Percentiles rank a stretch among this genome's conserved stretches.
Evolutionary conservation across 108 stramenopile species (phyloP).

Genomic region (Cylindrotheca closterium): DNA sequence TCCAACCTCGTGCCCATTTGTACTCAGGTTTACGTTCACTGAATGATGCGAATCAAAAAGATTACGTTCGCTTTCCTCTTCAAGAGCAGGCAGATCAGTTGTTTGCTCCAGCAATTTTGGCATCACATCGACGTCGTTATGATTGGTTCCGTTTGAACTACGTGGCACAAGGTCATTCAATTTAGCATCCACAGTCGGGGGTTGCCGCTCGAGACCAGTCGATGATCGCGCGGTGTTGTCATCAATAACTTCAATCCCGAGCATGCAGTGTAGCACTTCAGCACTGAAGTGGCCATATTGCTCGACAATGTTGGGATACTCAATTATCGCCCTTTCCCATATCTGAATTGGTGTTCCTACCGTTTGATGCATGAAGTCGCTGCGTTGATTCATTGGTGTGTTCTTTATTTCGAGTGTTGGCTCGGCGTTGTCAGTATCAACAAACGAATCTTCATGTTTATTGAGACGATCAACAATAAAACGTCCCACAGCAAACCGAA

Average conservation of each 20-base stretch:
- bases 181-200: not conserved
- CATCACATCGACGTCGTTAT: constrained; percentile 27
- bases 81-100: constrained; percentile 3
- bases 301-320: constrained; percentile 71
- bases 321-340: constrained; percentile 69
- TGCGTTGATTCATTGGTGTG: too few species aligned
- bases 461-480: constrained; percentile 3
- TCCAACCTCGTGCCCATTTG: too few species aligned
- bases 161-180: not conserved
- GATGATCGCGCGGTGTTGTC: not conserved
- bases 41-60: constrained; percentile 1
- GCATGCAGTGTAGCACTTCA: constrained; percentile 81
- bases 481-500: constrained; percentile 53
- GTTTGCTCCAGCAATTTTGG: not conserved
- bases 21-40: not conserved
- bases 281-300: constrained; percentile 76
- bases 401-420: too few species aligned
- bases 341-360: constrained; percentile 57
- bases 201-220: not conserved
- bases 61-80: constrained; percentile 1
- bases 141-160: not conserved
- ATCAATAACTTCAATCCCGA: constrained; percentile 58
- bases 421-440: not conserved
- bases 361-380: not conserved
- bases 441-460: too few species aligned